Base-by-base conservation (phyloP, 208 protist genomes). In the Acanthamoeba triangularis region DNA sequence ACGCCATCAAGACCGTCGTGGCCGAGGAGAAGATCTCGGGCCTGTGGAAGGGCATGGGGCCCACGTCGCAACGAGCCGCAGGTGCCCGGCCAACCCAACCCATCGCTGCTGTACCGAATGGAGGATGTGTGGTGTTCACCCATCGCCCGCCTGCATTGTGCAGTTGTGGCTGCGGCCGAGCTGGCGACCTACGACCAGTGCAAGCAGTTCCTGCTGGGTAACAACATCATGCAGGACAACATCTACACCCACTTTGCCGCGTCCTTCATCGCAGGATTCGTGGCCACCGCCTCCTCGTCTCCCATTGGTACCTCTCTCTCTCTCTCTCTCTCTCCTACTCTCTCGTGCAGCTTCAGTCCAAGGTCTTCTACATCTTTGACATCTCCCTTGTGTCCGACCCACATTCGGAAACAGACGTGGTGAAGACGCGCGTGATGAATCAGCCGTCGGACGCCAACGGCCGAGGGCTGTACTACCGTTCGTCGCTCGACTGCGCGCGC, bases 361-460 rank as follows among this genome's bases (percentile, higher is more conserved):
- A 76, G 10, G 5, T 33, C 28, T 37, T 13, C 28, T 14, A 1
- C 20, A n/a, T 63, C 56, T 6, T 49, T 74, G 18, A 37, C 13
- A 3, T 10, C 65, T 35, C 16, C n/a, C 14, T 30, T 74, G 7
- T 28, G 16, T 49, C 44, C 13, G 44, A 49, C 14, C 10, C 41
- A 0, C 87, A 82, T 0, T 52, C 95, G 63, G 6, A 6, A 37
- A 5, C 69, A 6, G 96, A 96, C 41, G 61, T 95, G n/a, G 59
- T 96, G 2, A 96, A 96, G 80, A 96, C 96, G n/a, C 84, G 96
- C 28, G 95, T 96, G 10, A 96, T 96, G 96, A 96, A 95, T 35
- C 96, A 96, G 67, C 56, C 56, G 4, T 82, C 82, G 11, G 91
- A 90, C 18, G 28, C 54, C 16, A 33, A 63, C 28, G 96, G 96